Evolutionary conservation across 2,329 filamentous ascomycete genomes (phyloP), one percentile per base, ranked within the genome.

Genomic region (Colletotrichum liriopes): DNA sequence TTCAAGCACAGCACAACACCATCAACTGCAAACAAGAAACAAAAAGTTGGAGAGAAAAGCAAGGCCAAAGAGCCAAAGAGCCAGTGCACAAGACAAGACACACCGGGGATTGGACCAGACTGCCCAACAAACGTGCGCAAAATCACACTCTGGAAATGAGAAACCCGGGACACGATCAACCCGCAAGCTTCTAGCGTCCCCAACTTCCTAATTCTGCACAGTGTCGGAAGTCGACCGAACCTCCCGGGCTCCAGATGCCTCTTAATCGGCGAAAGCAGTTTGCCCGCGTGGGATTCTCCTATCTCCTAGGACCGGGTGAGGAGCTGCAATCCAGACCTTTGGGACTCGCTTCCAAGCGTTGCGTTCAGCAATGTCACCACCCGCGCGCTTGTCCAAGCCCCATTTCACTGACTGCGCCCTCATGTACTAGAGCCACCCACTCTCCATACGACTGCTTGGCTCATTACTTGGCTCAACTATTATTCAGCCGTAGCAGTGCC

Each of bases 211-310:
- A 18, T 14, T 8, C 32, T 51, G 7, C 8, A 26, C 5, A 35
- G n/a, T 2, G 11, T 35, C 70, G 70, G 70, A 72, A 69, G 52
- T 72, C 60, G 70, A 65, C 70, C 70, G 70, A 72, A 47, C 32
- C n/a, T 20, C 18, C n/a, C 18, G 26, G 52, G 11, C 43, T 43
- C 65, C 18, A 63, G 20, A 59, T 58, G 26, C 18, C 18, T 23
- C 32, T 56, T 26, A 7, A 43, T 60, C 65, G 60, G 70, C 45
- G 32, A 29, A 26, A 65, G 52, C 37, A 65, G 54, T 72, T 64
- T 55, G 54, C 41, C 59, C 60, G 70, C 58, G 23, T 43, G 23
- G 52, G 39, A 37, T 35, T 8, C 39, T 56, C 45, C 70, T 32
- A 43, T 8, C 39, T 56, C 45, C 70, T 32, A 43, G 52, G 37